Base-by-base conservation (phyloP, 228 moss, liverwort and hornwort genomes). In the Sphagnum fallax region DNA sequence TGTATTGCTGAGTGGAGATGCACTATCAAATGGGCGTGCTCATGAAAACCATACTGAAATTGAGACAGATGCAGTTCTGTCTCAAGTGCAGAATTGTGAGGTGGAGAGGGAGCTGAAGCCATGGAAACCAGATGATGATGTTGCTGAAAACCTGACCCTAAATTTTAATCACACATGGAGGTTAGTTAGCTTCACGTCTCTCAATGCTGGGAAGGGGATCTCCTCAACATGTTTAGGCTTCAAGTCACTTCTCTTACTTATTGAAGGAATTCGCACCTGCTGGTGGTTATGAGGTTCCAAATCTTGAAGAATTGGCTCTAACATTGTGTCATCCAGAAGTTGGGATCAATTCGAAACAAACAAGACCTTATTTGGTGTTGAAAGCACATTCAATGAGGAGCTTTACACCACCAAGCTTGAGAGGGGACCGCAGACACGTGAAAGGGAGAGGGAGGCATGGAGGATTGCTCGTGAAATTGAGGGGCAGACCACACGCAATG, bases 281-380 rank as follows among this genome's bases (percentile, higher is more conserved):
- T 32, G 32, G 32, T 32, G 32, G 32, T 32, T 32, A 2, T 32
- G 32, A 32, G 32, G 32, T 32, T 32, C 32, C 32, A 32, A 32
- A 32, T 32, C 32, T 32, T 32, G 32, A 32, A 32, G 32, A 32
- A 32, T 32, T 32, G 32, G 32, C 32, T 32, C 32, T 32, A 32
- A 32, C 32, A 32, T 32, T 32, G 32, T 32, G 32, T 32, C 2
- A 32, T 32, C 32, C 67, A 89, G 88, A 70, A 93, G 83, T 58
- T 97, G 91, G 96, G 89, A 97, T 69, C 93, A 93, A 69, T 93
- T 97, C 65, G 96, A 97, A 67, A 89, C 91, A 49, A 97, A 97
- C 62, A 97, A 97, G 74, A 67, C 81, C 10, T 77, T 93, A 62
- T 97, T 97, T 87, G 96, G 96, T 67, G 89, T 97, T 18, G 93